Evolutionary conservation across 805 yeast species (phyloP), one percentile per base, ranked within the genome.

Genomic region (Candida boleticola): DNA sequence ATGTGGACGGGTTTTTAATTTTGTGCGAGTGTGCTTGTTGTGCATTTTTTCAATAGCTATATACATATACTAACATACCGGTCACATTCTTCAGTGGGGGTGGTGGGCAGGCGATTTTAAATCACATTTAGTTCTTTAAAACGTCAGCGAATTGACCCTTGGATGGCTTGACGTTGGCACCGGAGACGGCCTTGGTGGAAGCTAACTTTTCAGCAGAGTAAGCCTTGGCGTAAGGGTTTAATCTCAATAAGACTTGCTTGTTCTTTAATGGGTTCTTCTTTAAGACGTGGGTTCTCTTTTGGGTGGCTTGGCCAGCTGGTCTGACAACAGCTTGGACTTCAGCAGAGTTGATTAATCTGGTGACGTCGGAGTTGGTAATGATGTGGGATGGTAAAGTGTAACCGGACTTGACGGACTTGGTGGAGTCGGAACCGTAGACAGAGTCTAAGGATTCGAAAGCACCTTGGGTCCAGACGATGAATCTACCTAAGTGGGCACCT

Each of bases 401-500:
- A 71, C 86, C 86, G 60, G 89, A 72, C 83, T 90, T 90, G 66
- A 86, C 66, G 45, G 93, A 82, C 61, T 83, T 80, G 69, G 85
- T 81, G 63, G 90, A 70, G 70, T 85, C 95, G 57, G 96, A 82
- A 73, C 96, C 96, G 93, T 93, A 93, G 80, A 93, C 87, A 56
- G 89, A 79, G 82, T 93, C 99, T 69, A 93, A 83, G 66, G 90
- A 82, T 71, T 90, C 85, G 74, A 93, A 89, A 71, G 99, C 99
- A 71, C 89, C 79, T 81, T 90, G 96, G 69, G 99, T 90, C 99
- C 99, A 93, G 89, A 93, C 89, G 68, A 93, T 85, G 68, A 93
- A 93, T 84, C 99, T 90, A 81, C 99, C 99, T 67, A 93, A 80
- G 83, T 93, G 99, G 71, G 98, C 96, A 85, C 99, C 99, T 76